Evolutionary conservation across 352 stramenopile genomes (phyloP), one percentile per base, ranked within the genome.

Genomic region (Globisporangium polare): DNA sequence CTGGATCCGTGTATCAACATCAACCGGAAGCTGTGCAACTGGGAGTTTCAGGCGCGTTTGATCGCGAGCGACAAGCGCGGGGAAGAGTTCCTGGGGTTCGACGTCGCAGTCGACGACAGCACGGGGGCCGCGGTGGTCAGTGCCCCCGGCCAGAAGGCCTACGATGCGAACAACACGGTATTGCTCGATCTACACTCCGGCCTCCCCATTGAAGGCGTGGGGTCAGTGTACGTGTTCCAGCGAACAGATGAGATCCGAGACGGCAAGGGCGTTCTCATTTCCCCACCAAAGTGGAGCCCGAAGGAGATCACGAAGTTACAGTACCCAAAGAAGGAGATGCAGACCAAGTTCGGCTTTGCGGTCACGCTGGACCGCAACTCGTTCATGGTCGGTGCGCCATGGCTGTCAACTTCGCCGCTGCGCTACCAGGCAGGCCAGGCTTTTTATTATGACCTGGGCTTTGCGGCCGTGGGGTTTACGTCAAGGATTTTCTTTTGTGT

Each of bases 31-130:
- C 51, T 75, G 43, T 98, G 92, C 54, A 72, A 78, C 26, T 98
- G 93, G 92, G 77, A 92, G 60, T 89, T 97, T 60, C 80, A 98
- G 63, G 72, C 89, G 57, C 79, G 90, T 12, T 62, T 98, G 20
- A 70, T 91, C 29, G 75, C 92, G 27, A 97, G 86, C 45, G 94
- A 98, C 71, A 97, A 96, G 67, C 81, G 90, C 43, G 71, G 58
- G 7, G 83, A 89, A 8, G 90, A 97, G 66, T 33, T 73, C 2
- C 97, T 98, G 58, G 94, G 93, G 1, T 87, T 79, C 33, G 86
- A 76, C 51, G 88, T 98, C 13, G 89, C 72, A 18, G 73, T 98
- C 0, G 86, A 97, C 43, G 79, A 97, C 46, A 63, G 67, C 13
- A 79, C 77, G 15, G 93, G 92, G 3, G 69, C 94, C 12, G 91